Base-by-base conservation (phyloP, 2,329 filamentous ascomycete genomes). In the Fusarium staphyleae region DNA sequence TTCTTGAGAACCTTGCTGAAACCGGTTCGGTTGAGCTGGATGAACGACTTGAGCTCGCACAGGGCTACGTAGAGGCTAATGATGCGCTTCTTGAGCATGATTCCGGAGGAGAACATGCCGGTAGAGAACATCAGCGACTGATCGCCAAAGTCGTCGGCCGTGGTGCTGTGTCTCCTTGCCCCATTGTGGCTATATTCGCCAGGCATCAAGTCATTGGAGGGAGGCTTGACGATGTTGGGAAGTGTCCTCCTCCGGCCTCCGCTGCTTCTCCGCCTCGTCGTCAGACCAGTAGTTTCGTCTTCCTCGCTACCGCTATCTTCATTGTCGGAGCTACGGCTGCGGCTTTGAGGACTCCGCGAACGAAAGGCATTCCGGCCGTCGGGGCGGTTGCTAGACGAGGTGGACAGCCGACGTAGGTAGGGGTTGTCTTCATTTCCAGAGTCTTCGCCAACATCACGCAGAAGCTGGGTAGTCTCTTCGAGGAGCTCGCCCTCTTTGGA, bases 1-100 rank as follows among this genome's bases (percentile, higher is more conserved):
- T 99, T 99, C 77, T 99, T 99, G 63, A 98, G 77, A 1, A 96
- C 93, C 75, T 99, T 99, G 68, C 88, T 86, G 76, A 99, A 99
- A 11, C 95, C 95, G 0, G 95, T 99, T 75, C 90, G 89, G 80
- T 99, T 99, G 58, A 99, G 85, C 76, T 98, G 93, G 48, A 93
- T 87, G 69, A 93, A 99, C 2, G 93, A 98, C 71, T 96, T 96
- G 67, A 99, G 84, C 73, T 97, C 95, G 76, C 93, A 97, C 14
- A 98, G 79, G 62, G 91, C 89, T 37, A 99, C 95, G 70, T 97
- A 99, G 55, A 93, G 80, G 70, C 87, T 87, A 62, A 96, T 86
- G 48, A 91, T 88, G 48, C 93, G 87, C 78, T 96, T 97, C 81
- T 98, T 98, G 60, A 99, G 77, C 67, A 92, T 93, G 62, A 98